Base-by-base conservation (phyloP, 441 rosid species). In the Eutrema salsugineum region DNA sequence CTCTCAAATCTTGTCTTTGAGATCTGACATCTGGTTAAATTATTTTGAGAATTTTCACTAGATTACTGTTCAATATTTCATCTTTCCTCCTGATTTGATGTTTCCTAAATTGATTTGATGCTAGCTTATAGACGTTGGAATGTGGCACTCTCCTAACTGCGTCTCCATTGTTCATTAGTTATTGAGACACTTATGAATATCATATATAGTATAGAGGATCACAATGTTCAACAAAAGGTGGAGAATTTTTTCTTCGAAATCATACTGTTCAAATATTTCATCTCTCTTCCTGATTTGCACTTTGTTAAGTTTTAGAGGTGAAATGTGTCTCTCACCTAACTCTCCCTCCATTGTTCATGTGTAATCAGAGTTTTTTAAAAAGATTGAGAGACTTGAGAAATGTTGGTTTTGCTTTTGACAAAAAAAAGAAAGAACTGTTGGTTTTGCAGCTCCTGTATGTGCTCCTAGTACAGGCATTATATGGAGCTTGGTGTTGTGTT, bases 391-490 rank as follows among this genome's bases (percentile, higher is more conserved):
- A 73, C 68, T 10, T 71, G 35, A 7, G 62, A 50, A 36, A 43
- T 71, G 19, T 72, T 70, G 57, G 62, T 35, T 28, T 65, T 43
- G 66, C 66, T 35, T 28, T 65, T 43, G 66, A n/a, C n/a, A n/a
- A n/a, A n/a, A n/a, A n/a, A n/a, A n/a, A n/a, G n/a, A n/a, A n/a
- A 7, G 62, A 50, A 36, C 33, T 71, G 19, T 72, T 70, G 57
- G 62, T 35, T 28, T 65, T 43, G 66, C 66, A 42, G 66, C 51
- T 62, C 39, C 57, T 84, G 88, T 81, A 84, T 83, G 93, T 85
- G 79, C 83, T 92, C 80, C 73, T 90, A 82, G 78, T 89, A 57
- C 86, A 89, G 38, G 87, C 77, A 57, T 77, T 84, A n/a, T 50
- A 80, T 80, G 73, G 77, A 60, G 80, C 78, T 83, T 83, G 79